Evolutionary conservation across 2,329 filamentous ascomycete genomes (phyloP).

Genomic region (Calonectria multiphialidica): DNA sequence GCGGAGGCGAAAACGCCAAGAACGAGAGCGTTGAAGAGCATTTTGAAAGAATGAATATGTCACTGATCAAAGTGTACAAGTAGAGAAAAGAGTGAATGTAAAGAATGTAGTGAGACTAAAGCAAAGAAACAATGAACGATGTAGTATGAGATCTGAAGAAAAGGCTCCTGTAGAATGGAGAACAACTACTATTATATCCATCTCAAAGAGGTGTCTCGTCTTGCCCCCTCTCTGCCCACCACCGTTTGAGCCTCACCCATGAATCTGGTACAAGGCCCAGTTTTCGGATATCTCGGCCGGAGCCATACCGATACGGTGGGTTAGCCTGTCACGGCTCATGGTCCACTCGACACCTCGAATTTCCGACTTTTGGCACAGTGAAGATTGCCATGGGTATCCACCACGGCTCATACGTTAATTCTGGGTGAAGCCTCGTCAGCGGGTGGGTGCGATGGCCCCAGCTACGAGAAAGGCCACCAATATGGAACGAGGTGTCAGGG

Average conservation of each 20-base stretch:
- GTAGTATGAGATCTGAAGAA: background rate
- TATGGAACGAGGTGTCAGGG: background rate
- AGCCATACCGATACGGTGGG: background rate
- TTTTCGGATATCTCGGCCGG: slow-evolving; percentile 9
- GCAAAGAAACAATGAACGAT: background rate
- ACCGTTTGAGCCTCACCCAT: slow-evolving; percentile 10
- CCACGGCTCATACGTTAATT: background rate
- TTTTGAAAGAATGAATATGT: background rate
- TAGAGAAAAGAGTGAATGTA: background rate
- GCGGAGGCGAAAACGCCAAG: slow-evolving; percentile 43
- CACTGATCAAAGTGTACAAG: background rate
- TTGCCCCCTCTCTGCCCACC: background rate
- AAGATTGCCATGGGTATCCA: background rate
- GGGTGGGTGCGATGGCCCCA: background rate
- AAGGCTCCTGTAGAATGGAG: background rate
- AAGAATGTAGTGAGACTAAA: background rate
- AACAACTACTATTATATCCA: background rate
- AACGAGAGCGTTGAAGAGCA: slow-evolving; percentile 36
- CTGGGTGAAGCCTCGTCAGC: background rate
- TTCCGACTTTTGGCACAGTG: slow-evolving; percentile 2
- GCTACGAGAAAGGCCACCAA: background rate
- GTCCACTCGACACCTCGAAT: slow-evolving; percentile 3
- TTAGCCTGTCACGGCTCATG: background rate
- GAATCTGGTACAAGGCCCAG: background rate
- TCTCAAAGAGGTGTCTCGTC: background rate